phyloP scores from a whole-genome alignment of 208 protist genomes.

The Trypanosoma cruzi region DNA sequence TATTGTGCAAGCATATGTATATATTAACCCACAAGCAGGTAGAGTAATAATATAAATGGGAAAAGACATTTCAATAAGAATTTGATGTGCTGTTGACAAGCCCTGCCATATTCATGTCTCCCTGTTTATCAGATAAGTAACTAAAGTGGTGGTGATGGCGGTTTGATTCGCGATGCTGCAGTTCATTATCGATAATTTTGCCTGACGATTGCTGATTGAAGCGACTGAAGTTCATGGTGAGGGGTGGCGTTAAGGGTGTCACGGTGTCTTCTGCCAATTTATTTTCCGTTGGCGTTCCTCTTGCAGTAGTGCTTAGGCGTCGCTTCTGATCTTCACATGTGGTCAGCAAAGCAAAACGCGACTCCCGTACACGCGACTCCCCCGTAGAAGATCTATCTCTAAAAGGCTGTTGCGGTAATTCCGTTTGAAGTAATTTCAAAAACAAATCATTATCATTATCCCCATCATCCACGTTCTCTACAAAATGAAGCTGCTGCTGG shows the following conservation, averaged over 20 bases:
- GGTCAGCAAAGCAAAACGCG: constrained; percentile 15
- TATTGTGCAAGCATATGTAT: background rate
- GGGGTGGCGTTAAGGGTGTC: background rate
- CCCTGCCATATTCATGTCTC: constrained; percentile 1
- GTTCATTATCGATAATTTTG: background rate
- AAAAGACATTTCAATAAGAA: constrained; percentile 8
- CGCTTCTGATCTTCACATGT: constrained; percentile 18
- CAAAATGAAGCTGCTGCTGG: background rate
- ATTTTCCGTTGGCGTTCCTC: background rate
- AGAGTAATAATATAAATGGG: background rate
- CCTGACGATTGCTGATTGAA: background rate
- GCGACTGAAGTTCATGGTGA: background rate
- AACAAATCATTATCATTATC: constrained; percentile 5
- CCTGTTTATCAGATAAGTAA: background rate
- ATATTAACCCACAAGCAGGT: background rate
- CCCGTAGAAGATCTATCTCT: background rate
- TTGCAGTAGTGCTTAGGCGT: constrained; percentile 1
- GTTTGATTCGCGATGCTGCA: background rate
- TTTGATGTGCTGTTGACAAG: constrained; percentile 5
- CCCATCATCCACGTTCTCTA: background rate
- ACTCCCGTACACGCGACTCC: constrained; percentile 1
- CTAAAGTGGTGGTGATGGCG: background rate
- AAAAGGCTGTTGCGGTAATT: background rate
- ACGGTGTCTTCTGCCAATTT: background rate
- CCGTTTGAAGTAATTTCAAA: background rate